Evolutionary conservation across 1,284 basidiomycete genomes (phyloP).

Genomic region (Tilletiopsis washingtonensis): DNA sequence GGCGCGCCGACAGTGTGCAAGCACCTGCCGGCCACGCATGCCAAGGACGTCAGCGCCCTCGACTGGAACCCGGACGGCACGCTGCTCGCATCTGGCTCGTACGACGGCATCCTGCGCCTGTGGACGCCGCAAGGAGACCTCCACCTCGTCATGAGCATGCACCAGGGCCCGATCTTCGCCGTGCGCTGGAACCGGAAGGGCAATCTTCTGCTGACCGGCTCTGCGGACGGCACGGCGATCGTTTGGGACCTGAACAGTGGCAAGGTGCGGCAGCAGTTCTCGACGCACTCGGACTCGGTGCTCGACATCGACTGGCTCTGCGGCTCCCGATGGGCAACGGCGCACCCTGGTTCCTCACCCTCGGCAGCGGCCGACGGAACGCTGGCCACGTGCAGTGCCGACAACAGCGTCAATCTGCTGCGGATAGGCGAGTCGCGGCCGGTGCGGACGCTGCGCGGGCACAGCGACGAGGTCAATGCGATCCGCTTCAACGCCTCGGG

Average conservation of each 20-base stretch:
- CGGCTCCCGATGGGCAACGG: constrained; percentile 15
- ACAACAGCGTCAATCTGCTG: constrained; percentile 42
- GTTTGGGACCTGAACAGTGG: constrained; percentile 46
- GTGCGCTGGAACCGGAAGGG: constrained; percentile 46
- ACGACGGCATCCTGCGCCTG: constrained; percentile 45
- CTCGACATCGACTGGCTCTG: constrained; percentile 46
- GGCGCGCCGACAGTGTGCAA: constrained; percentile 39
- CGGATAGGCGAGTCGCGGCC: constrained; percentile 43
- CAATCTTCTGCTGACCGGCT: constrained; percentile 41
- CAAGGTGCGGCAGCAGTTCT: constrained; percentile 42
- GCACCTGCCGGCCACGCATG: constrained; percentile 42
- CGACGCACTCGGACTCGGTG: constrained; percentile 39
- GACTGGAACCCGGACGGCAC: constrained; percentile 48
- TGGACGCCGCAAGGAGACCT: constrained; percentile 47
- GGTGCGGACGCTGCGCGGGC: constrained; percentile 36
- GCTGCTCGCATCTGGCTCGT: constrained; percentile 42
- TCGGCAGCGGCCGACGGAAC: constrained; percentile 17
- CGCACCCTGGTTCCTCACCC: background rate
- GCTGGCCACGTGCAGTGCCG: constrained; percentile 45
- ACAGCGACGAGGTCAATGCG: constrained; percentile 46
- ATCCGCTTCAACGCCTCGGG: constrained; percentile 44
- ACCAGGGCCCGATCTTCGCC: constrained; percentile 45
- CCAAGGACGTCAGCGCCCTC: constrained; percentile 44
- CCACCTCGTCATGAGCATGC: constrained; percentile 47
- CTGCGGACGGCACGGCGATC: constrained; percentile 43